Base-by-base conservation (phyloP, 768 basidiomycete genomes). In the Panaeolus papilionaceus region DNA sequence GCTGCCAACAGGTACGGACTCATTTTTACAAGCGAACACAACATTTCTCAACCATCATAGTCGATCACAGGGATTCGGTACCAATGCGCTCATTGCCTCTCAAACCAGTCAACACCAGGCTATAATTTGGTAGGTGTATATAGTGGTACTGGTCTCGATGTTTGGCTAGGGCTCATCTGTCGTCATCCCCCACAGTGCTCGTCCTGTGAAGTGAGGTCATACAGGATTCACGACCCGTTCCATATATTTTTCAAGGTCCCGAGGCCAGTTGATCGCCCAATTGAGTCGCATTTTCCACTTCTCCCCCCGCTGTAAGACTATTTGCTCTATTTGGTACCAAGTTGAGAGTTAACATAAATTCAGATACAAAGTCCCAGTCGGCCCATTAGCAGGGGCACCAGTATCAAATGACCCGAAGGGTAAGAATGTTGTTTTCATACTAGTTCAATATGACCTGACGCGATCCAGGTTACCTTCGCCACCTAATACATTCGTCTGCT, bases 81-180 rank as follows among this genome's bases (percentile, higher is more conserved):
- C 76, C 96, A 98, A 75, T 98, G 96, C 74, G 94, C 92, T 14
- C 92, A 90, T 68, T 98, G 96, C 73, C 88, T 94, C 0, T 95
- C 95, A 4, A 82, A 81, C 44, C 89, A 58, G 54, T 58, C 54
- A 58, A 58, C 94, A 0, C 80, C 79, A 20, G 76, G 87, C 10
- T 96, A 87, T 76, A 96, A 86, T 75, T 79, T 98, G 73, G 96
- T 97, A 75, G 66, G 87, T 76, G 4, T 66, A 33, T 47, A n/a
- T 62, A 33, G 33, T 33, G 33, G 33, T 33, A 33, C 42, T 67
- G 39, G 20, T n/a, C 63, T 8, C 16, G 20, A 38, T 49, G 62
- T 62, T 18, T 7, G 38, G n/a, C 37, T 11, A 54, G 26, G 61
- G 65, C 47, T 45, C 28, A 69, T 66, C 2, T 10, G 18, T 20